Evolutionary conservation across 192 early-diverging fungal species (phyloP), one percentile per base, ranked within the genome.

Genomic region (Spinellus fusiger): DNA sequence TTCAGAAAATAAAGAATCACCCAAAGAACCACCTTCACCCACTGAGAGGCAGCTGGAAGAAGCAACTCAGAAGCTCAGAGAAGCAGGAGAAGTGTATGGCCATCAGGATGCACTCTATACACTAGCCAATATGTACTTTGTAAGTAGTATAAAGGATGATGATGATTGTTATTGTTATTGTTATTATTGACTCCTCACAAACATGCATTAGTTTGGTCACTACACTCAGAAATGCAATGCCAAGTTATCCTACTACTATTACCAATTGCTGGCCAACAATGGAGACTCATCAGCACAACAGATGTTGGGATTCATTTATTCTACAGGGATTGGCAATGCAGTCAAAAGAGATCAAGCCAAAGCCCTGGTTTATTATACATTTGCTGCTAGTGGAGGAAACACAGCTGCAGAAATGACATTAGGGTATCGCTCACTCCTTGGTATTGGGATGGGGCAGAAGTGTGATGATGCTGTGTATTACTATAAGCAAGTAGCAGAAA

Each of bases 211-310:
- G 84, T 86, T 83, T 58, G 84, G 81, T 13, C 70, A 78, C 53
- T 90, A 84, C 62, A 71, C 71, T 20, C 64, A 77, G 20, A 70
- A 69, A 2, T 75, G 82, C 20, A 82, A 93, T 67, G 62, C 83
- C 13, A 54, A 68, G 1, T 55, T 69, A 15, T 89, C 92, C 26
- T 86, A 87, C 59, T 52, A 73, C 15, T 78, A 86, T 59, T 94
- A 89, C 68, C 59, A 70, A 54, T 31, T 62, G 37, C 74, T 91
- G 29, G 85, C 89, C 1, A 70, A 80, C 29, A 82, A 74, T 26
- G 95, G 93, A 52, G 88, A 92, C 67, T 79, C 89, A 2, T 79
- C 85, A 12, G 94, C 90, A 15, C 96, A 94, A 65, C 87, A 94
- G 27, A 90, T 90, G 79, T 70, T 96, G 5, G 96, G 95, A 13